Evolutionary conservation across 805 yeast species (phyloP).

Genomic region (Yueomyces sinensis): DNA sequence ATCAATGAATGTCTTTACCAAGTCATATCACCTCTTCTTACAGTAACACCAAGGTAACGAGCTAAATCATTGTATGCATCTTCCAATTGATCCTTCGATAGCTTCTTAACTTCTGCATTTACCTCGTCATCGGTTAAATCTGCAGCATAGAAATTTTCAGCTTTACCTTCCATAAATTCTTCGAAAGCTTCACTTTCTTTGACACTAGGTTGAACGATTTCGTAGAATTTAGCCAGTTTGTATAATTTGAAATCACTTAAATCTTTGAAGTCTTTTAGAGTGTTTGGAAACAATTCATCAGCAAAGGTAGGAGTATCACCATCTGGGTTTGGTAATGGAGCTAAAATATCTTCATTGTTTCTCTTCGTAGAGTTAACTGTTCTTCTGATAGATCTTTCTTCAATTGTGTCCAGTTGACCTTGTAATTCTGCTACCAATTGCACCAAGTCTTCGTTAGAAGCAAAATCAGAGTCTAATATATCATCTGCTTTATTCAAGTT

Average conservation of each 20-base stretch:
- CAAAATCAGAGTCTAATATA: conserved; percentile 42
- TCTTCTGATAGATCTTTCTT: conserved; percentile 65
- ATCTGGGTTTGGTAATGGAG: conserved; percentile 65
- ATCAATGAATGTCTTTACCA: no score
- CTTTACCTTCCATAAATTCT: conserved; percentile 39
- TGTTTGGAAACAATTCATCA: conserved; percentile 38
- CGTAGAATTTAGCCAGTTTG: conserved; percentile 58
- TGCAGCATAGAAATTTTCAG: conserved; percentile 27
- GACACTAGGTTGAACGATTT: conserved; percentile 51
- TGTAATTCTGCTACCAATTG: conserved; percentile 84
- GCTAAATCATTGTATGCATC: conserved; percentile 52
- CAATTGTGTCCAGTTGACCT: conserved; percentile 68
- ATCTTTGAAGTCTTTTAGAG: conserved; percentile 37
- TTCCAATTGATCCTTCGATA: conserved; percentile 35
- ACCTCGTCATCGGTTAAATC: conserved; percentile 22
- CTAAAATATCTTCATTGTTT: conserved; percentile 33
- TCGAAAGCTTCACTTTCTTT: conserved; percentile 40
- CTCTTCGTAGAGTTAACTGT: conserved; percentile 45
- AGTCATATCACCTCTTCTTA: conserved; percentile 37
- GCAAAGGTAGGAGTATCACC: conserved; percentile 36
- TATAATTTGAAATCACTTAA: conserved; percentile 35
- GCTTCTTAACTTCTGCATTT: conserved; percentile 17
- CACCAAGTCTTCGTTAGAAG: conserved; percentile 72
- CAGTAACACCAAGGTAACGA: conserved; percentile 49
- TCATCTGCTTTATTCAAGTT: conserved; percentile 1